Conservation (phyloP, 208 protist species). For the Acanthamoeba culbertsoni region DNA sequence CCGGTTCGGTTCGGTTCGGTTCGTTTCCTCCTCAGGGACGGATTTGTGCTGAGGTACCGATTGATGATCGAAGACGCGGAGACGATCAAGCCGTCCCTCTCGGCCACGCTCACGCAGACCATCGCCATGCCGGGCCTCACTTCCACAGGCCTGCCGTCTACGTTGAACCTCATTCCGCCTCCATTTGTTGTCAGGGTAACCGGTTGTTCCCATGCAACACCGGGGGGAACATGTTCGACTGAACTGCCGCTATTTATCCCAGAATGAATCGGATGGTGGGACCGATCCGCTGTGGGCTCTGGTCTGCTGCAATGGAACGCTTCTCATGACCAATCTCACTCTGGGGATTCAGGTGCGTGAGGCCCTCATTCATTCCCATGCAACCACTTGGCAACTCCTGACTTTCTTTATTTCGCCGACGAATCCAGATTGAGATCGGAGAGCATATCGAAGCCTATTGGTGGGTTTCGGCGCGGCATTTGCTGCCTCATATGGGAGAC, state of each 20-base stretch:
- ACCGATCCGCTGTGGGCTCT: background rate
- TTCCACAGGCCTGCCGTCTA: background rate
- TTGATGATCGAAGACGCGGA: background rate
- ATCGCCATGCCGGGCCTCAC: background rate
- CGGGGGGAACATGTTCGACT: background rate
- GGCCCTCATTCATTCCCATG: background rate
- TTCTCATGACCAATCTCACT: background rate
- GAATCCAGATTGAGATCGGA: background rate
- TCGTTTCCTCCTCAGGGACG: too few species aligned
- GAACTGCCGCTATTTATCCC: background rate
- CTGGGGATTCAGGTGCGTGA: background rate
- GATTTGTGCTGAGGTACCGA: background rate
- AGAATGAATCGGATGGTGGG: background rate
- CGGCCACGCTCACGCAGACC: background rate
- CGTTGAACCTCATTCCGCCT: background rate
- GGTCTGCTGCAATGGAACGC: background rate
- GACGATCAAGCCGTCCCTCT: conserved; percentile 2
- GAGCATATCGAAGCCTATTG: background rate
- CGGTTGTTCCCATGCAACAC: background rate
- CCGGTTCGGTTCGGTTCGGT: too few species aligned
- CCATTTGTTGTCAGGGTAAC: background rate
- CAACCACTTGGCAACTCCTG: background rate
- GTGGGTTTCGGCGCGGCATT: background rate
- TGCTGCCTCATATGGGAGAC: conserved; percentile 25
- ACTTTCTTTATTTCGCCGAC: background rate